These are phyloP conservation scores for Colletotrichum sublineola DNA, from an alignment of 2,329 filamentous ascomycete genomes.

Conservation along the genomic window DNA sequence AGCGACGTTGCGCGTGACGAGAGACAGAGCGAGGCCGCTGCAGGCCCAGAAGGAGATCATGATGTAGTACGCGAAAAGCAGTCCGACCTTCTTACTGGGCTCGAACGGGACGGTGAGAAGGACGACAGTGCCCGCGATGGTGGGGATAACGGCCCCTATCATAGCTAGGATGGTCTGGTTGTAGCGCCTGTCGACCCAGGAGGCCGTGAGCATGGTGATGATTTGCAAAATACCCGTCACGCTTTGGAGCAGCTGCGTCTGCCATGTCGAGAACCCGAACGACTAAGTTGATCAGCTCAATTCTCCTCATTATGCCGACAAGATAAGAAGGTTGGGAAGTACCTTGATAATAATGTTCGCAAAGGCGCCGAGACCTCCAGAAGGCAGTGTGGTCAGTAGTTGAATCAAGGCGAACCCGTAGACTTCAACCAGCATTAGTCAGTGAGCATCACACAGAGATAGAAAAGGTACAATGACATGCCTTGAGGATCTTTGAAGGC, in stretches of 20 bases:
- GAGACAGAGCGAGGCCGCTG: conserved; percentile 57
- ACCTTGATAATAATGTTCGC: conserved; percentile 78
- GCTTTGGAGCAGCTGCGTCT: conserved; percentile 82
- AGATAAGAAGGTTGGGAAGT: background rate
- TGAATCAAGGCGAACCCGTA: conserved; percentile 76
- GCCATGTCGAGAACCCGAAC: conserved; percentile 73
- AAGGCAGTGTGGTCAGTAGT: conserved; percentile 80
- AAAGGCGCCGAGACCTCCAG: conserved; percentile 79
- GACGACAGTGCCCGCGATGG: conserved; percentile 57
- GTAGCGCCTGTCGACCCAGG: conserved; percentile 76
- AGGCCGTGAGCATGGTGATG: conserved; percentile 73
- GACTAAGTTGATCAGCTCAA: conserved; percentile 45
- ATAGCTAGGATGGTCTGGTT: conserved; percentile 77
- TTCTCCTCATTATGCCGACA: too few relatives aligned
- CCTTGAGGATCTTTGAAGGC: conserved; percentile 51
- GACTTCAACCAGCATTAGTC: conserved; percentile 39
- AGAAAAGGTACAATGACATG: background rate
- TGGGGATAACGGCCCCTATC: conserved; percentile 73
- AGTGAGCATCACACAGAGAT: background rate
- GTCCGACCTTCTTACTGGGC: conserved; percentile 53
- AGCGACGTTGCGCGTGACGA: conserved; percentile 57
- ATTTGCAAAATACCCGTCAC: conserved; percentile 82
- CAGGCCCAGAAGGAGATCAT: conserved; percentile 59
- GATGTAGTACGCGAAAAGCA: conserved; percentile 58
- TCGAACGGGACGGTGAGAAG: conserved; percentile 51